Evolutionary conservation across 805 yeast species (phyloP), one percentile per base, ranked within the genome.

Genomic region (Wickerhamomyces bovis): DNA sequence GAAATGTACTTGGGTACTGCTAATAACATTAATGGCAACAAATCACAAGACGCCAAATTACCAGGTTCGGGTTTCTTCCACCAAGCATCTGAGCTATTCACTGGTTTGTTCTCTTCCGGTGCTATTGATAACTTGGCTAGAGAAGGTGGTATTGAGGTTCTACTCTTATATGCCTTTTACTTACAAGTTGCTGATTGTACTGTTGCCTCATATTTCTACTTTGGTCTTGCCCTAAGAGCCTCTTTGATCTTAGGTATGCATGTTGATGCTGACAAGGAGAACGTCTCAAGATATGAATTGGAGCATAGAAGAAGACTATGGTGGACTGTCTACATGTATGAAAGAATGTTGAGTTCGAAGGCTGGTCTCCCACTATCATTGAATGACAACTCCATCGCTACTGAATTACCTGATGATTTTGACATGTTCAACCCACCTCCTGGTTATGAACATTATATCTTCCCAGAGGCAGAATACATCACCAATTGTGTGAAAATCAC

Each of bases 301-400:
- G 96, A 90, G 53, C 89, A 86, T 63, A 73, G 96, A 44, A 76
- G 95, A 59, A 76, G 90, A 48, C 65, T 88, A 31, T 89, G 92
- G 70, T 89, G 97, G 97, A 83, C 89, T 38, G 80, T 84, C 28
- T 89, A 87, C 65, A 79, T 83, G 64, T 77, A 87, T 55, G 97
- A 89, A 66, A 67, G 92, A 63, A 85, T 85, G 92, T 65, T 85
- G 38, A 83, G 89, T 7, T 83, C 90, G 12, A 85, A 85, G 57
- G 90, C 90, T 0, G 95, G 95, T 1, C 65, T 85, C 22, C 95
- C 95, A 0, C 62, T 85, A 39, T 80, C 88, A 44, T 76, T 90
- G 49, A 83, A 94, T 0, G 94, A 85, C 60, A 86, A 84, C 48
- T 85, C 92, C 50, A 83, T 90, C 18, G 81, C 88, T 3, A 82